A percentile compares a stretch with the other conserved stretches of the same genome.
Evolutionary conservation across 768 basidiomycete species (phyloP).

Genomic region (Stropharia rugosoannulata): DNA sequence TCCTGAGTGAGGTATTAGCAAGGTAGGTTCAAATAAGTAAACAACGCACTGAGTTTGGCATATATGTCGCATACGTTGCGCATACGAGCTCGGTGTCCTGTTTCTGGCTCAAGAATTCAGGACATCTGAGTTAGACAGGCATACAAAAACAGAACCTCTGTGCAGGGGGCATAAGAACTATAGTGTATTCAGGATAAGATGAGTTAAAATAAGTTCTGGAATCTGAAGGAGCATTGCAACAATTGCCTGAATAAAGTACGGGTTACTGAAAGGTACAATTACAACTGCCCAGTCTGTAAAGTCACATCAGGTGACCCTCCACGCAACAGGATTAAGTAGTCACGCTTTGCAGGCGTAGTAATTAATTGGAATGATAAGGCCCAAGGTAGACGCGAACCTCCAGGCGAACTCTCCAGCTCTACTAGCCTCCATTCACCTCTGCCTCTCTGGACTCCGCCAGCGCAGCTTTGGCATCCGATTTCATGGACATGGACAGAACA

Average conservation of each 20-base stretch:
- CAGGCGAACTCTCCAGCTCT: no score
- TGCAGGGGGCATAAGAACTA: constrained; percentile 67
- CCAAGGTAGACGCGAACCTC: constrained; percentile 38
- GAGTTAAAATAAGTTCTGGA: no score
- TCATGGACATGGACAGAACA: background rate
- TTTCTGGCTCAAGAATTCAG: constrained; percentile 62
- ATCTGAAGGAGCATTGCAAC: no score
- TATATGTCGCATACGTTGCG: no score
- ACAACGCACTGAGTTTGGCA: constrained; percentile 56
- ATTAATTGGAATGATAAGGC: constrained; percentile 67
- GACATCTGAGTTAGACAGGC: constrained; percentile 56
- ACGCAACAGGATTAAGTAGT: no score
- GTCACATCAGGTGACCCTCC: no score
- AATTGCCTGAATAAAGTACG: no score
- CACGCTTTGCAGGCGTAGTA: constrained; percentile 21
- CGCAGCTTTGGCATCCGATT: background rate
- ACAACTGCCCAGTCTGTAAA: no score
- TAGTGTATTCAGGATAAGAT: constrained; percentile 12
- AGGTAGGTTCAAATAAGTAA: background rate
- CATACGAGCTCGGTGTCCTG: constrained; percentile 70
- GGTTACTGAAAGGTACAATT: no score
- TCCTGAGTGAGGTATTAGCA: constrained; percentile 29
- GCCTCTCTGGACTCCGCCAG: constrained; percentile 19
- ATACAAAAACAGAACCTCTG: constrained; percentile 62
- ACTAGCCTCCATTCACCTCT: constrained; percentile 29